These are phyloP conservation scores for Prillingera fragicola DNA, from an alignment of 1,284 basidiomycete species.

Conservation along the genomic window DNA sequence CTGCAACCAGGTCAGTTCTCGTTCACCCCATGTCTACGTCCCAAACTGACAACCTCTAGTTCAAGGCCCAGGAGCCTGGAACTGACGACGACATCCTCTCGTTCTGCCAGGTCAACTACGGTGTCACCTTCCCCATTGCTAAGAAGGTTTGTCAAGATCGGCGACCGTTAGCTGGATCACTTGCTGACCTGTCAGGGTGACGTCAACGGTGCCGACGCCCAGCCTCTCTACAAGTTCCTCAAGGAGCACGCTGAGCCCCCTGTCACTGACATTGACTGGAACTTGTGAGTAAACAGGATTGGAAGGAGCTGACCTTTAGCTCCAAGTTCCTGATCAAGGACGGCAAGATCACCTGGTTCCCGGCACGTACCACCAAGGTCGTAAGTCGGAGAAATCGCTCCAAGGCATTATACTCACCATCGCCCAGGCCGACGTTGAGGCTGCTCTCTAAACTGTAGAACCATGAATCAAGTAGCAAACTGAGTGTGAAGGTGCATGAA, in stretches of 20 bases:
- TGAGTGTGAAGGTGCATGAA: too few species aligned
- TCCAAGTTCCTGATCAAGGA: slow-evolving; percentile 52
- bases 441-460: slow-evolving; percentile 16
- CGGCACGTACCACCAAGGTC: slow-evolving; percentile 49
- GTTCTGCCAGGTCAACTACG: slow-evolving; percentile 61
- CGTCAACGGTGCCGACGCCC: slow-evolving; percentile 51
- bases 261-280: slow-evolving; percentile 46
- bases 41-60: slow-evolving; percentile 19
- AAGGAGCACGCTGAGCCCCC: slow-evolving; percentile 43
- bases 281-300: not conserved
- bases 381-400: slow-evolving; percentile 25
- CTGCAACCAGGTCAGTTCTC: slow-evolving; percentile 62
- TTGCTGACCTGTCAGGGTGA: slow-evolving; percentile 35
- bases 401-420: slow-evolving; percentile 5
- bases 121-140: slow-evolving; percentile 75
- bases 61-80: slow-evolving; percentile 65
- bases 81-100: slow-evolving; percentile 61
- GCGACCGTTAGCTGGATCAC: not conserved
- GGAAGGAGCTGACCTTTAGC: slow-evolving; percentile 45
- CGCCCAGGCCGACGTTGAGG: slow-evolving; percentile 32
- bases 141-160: slow-evolving; percentile 56
- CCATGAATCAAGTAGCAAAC: too few species aligned
- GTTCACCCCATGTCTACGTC: not conserved
- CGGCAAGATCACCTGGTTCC: slow-evolving; percentile 52
- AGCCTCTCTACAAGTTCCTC: slow-evolving; percentile 52